Evolutionary conservation across 306 rosid genomes (phyloP).

Genomic region (Prosopis cineraria): DNA sequence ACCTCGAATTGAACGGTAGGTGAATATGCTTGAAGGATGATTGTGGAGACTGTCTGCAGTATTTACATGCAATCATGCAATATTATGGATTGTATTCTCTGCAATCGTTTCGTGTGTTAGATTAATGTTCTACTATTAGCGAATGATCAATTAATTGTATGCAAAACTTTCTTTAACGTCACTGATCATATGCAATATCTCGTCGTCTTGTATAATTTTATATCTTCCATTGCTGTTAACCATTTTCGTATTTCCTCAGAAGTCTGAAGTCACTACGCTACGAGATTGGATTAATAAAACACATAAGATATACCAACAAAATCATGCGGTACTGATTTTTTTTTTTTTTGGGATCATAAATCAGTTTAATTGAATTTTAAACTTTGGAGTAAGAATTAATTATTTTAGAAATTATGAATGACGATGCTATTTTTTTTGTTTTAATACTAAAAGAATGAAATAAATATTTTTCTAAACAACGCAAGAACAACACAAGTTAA

Average conservation of each 20-base stretch:
- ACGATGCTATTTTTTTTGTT: not conserved
- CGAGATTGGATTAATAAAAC: not conserved
- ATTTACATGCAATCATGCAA: not conserved
- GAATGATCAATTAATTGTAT: not conserved
- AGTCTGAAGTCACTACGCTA: not conserved
- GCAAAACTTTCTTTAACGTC: not conserved
- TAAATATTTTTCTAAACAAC: not conserved
- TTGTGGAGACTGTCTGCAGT: not conserved
- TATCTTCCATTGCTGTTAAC: not conserved
- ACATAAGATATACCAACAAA: too few species aligned
- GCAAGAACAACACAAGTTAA: not conserved
- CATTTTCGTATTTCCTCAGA: not conserved
- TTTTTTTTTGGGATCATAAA: too few species aligned
- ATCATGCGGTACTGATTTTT: too few species aligned
- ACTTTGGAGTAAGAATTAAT: not conserved
- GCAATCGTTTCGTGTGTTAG: not conserved
- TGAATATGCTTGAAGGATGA: not conserved
- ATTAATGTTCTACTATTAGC: not conserved
- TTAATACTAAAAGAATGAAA: not conserved
- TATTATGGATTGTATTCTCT: not conserved
- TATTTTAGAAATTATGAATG: not conserved
- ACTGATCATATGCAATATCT: too few species aligned
- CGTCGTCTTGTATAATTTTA: not conserved
- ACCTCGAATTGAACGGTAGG: slow-evolving; percentile 20
- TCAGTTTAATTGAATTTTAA: not conserved